Evolutionary conservation across 176 grass and related monocot genomes (phyloP).

Genomic region (Eleusine indica): DNA sequence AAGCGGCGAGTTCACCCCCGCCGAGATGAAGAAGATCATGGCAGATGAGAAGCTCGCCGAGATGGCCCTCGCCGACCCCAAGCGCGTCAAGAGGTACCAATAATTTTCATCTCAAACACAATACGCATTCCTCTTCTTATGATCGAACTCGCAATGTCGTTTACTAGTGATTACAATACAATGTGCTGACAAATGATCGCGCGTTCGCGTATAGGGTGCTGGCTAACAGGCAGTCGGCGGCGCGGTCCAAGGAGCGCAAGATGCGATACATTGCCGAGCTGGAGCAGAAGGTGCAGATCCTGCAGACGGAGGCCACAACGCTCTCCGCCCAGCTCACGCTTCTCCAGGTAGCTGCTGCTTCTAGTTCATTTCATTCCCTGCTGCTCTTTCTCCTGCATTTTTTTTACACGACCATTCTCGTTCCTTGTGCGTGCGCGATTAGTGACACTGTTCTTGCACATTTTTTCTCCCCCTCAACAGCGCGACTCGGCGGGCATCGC

Average conservation of each 20-base stretch:
- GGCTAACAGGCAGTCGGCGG: constrained; percentile 92
- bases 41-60: constrained; percentile 89
- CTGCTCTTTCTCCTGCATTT: background rate
- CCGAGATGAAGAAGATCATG: constrained; percentile 99
- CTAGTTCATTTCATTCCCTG: background rate
- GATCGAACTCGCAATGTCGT: background rate
- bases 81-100: constrained; percentile 85
- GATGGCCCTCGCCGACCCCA: constrained; percentile 93
- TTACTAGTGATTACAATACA: background rate
- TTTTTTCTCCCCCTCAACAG: constrained; percentile 30
- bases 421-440: background rate
- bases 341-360: constrained; percentile 48
- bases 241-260: constrained; percentile 93
- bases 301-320: constrained; percentile 81
- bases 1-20: constrained; percentile 73
- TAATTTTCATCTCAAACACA: background rate
- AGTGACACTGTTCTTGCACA: background rate
- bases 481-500: constrained; percentile 63
- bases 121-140: background rate
- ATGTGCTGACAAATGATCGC: background rate
- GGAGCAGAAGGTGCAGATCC: constrained; percentile 92
- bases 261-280: constrained; percentile 86
- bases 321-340: constrained; percentile 82
- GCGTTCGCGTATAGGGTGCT: constrained; percentile 56
- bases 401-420: background rate